Base-by-base conservation (phyloP, 192 early-diverging fungal genomes). In the Funneliformis geosporum region DNA sequence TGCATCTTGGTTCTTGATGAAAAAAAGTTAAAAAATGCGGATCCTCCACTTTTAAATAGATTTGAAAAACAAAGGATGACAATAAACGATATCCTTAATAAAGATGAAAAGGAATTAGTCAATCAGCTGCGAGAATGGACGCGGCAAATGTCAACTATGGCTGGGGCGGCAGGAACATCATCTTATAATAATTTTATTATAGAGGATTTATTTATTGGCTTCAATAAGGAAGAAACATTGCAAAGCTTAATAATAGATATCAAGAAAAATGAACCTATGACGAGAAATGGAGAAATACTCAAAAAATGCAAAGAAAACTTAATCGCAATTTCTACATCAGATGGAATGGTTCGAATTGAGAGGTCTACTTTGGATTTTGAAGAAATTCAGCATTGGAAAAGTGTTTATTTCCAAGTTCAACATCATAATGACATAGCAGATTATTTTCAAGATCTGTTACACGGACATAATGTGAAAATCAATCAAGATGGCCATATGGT, bases 1-100 rank as follows among this genome's bases (percentile, higher is more conserved):
- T 78, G 62, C 25, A 68, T 78, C 10, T 33, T 78, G 21, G 76
- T 78, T 3, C 27, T 78, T n/a, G 76, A 78, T 68, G 76, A 78
- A 62, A 78, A 73, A 12, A 43, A 70, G 28, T 14, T 78, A 21
- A 14, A 47, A 47, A 47, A 47, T 14, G 46, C 46, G 0, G 76
- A 78, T 40, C 76, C 76, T 6, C 64, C 76, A n/a, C 39, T 78
- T 4, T 23, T 71, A 3, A 71, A 71, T 71, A 38, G 69, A 40
- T 71, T 71, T 71, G 69, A 71, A 43, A 66, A 78, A 28, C 76
- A 78, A 25, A 16, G 64, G 25, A 9, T 78, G 27, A 67, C 76
- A 2, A 67, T 78, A 8, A 69, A 78, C 8, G 76, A 78, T 21
- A 18, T 39, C 7, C 42, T 78, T 21, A 44, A 1, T 1, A 18